phyloP scores from a whole-genome alignment of 2,329 filamentous ascomycete genomes.

The Leptosphaerulina australis region DNA sequence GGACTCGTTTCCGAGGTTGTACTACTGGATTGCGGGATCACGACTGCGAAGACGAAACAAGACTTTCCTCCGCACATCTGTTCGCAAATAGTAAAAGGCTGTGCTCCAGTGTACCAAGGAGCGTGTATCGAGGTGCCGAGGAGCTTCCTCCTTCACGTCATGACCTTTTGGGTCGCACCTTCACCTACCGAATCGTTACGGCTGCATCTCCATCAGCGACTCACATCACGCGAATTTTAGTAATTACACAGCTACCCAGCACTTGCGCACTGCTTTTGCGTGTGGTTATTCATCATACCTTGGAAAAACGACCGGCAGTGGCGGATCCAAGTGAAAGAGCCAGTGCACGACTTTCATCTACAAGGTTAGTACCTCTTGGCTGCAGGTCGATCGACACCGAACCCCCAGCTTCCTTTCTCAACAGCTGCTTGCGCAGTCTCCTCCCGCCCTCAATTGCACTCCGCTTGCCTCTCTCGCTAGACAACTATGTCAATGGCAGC shows the following conservation, averaged over 20 bases:
- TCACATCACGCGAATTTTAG: constrained; percentile 1
- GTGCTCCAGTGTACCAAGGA: constrained; percentile 9
- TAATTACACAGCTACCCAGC: background rate
- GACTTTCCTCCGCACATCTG: constrained; percentile 18
- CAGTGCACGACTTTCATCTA: constrained; percentile 16
- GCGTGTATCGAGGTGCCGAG: background rate
- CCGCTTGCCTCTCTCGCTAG: constrained; percentile 20
- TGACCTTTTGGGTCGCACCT: constrained; percentile 7
- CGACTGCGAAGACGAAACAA: constrained; percentile 16
- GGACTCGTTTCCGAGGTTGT: constrained; percentile 23
- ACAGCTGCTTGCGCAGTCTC: constrained; percentile 22
- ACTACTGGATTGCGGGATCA: constrained; percentile 21
- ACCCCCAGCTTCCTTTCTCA: constrained; percentile 32
- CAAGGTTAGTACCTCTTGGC: constrained; percentile 22
- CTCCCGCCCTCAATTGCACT: constrained; percentile 19
- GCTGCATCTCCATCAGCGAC: constrained; percentile 1
- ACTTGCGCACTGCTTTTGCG: background rate
- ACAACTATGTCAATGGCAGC: constrained; percentile 19
- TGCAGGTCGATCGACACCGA: constrained; percentile 20
- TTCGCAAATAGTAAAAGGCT: constrained; percentile 21
- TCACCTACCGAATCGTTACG: background rate
- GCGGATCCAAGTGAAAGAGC: constrained; percentile 12
- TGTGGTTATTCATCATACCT: constrained; percentile 1
- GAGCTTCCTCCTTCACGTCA: constrained; percentile 12
- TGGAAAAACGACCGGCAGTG: constrained; percentile 12